Evolutionary conservation across 2,329 filamentous ascomycete genomes (phyloP).

Genomic region (Orbilia javanica): DNA sequence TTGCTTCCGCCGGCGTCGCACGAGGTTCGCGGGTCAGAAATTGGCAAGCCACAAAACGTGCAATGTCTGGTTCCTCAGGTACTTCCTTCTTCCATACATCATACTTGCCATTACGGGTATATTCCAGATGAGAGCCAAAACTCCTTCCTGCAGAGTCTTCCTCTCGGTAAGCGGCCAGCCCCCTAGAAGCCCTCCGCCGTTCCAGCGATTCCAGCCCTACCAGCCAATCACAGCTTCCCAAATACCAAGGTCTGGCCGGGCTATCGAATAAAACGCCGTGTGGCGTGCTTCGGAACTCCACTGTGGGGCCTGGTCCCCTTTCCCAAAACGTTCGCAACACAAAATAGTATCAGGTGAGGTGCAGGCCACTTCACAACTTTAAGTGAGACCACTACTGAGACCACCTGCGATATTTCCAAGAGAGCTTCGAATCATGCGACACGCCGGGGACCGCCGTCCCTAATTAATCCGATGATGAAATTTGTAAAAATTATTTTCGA

Average conservation of each 20-base stretch:
- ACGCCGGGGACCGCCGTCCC: slow-evolving; percentile 45
- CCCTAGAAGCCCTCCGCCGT: slow-evolving; percentile 9
- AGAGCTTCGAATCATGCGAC: slow-evolving; percentile 42
- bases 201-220: slow-evolving; percentile 22
- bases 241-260: slow-evolving; percentile 23
- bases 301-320: slow-evolving; percentile 6
- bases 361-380: slow-evolving; percentile 48
- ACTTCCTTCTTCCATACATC: background rate
- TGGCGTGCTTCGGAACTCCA: slow-evolving; percentile 57
- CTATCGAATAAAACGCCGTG: slow-evolving; percentile 19
- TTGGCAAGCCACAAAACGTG: slow-evolving; percentile 22
- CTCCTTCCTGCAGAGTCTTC: slow-evolving; percentile 20
- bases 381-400: slow-evolving; percentile 17
- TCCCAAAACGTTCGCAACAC: slow-evolving; percentile 31
- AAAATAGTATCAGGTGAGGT: slow-evolving; percentile 57
- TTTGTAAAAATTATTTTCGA: slow-evolving; percentile 26
- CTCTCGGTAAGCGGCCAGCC: slow-evolving; percentile 18
- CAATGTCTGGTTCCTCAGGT: background rate
- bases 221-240: slow-evolving; percentile 31
- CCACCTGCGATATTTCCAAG: slow-evolving; percentile 27
- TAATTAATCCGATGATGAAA: slow-evolving; percentile 46
- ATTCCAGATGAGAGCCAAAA: background rate
- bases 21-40: background rate
- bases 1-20: slow-evolving; percentile 2
- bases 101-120: background rate